phyloP scores from a whole-genome alignment of 495 filamentous ascomycete species.

The Penicillium coprophilum region DNA sequence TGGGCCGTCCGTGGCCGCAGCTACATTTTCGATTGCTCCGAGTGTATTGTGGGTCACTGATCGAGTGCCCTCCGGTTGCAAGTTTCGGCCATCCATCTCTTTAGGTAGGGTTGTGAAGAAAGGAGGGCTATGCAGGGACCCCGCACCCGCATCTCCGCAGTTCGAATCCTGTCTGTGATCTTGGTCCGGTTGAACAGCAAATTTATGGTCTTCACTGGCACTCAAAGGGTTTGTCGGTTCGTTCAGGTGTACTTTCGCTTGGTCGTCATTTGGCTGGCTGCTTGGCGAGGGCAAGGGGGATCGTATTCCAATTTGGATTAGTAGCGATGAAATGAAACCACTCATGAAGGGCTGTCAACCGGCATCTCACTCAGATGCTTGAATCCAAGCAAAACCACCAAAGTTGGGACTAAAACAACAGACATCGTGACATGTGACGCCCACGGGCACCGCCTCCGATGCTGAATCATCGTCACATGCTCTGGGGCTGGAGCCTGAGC shows the following conservation, averaged over 20 bases:
- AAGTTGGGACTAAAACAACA: conserved; percentile 6
- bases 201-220: conserved; percentile 9
- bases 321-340: conserved; percentile 68
- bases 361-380: conserved; percentile 17
- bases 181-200: conserved; percentile 14
- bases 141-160: conserved; percentile 31
- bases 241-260: conserved; percentile 15
- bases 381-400: conserved; percentile 7
- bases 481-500: not conserved
- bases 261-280: conserved; percentile 14
- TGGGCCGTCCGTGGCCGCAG: conserved; percentile 1
- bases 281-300: conserved; percentile 55
- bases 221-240: conserved; percentile 19
- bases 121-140: conserved; percentile 25
- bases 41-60: conserved; percentile 11
- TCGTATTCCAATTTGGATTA: conserved; percentile 75
- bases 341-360: conserved; percentile 55
- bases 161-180: conserved; percentile 11
- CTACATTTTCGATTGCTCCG: conserved; percentile 1
- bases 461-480: conserved; percentile 23
- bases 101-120: conserved; percentile 29
- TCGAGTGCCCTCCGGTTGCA: conserved; percentile 20
- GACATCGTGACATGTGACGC: conserved; percentile 27
- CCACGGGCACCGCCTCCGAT: conserved; percentile 13
- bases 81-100: conserved; percentile 32